Percentiles rank a stretch among this genome's conserved stretches.
phyloP scores from a whole-genome alignment of 208 protist species.

The Leishmania martiniquensis region DNA sequence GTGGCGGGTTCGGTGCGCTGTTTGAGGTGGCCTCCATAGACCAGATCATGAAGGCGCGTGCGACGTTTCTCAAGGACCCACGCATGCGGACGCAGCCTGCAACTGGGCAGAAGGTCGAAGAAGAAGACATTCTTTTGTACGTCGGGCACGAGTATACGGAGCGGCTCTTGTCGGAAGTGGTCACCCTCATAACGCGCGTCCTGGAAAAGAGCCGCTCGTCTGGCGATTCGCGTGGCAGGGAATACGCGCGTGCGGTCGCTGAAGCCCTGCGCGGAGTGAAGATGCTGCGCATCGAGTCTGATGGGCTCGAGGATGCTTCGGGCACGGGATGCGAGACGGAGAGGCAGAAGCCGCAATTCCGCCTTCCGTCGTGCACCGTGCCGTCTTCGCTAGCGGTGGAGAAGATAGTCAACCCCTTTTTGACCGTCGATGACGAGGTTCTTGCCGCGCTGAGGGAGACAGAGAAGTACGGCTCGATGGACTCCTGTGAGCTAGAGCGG shows the following conservation, averaged over 20 bases:
- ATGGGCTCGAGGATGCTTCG: constrained; percentile 44
- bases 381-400: constrained; percentile 71
- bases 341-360: constrained; percentile 9
- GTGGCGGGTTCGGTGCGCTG: constrained; percentile 87
- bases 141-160: constrained; percentile 86
- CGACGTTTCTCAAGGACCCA: constrained; percentile 43
- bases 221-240: constrained; percentile 8
- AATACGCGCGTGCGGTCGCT: constrained; percentile 27
- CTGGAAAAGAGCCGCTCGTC: constrained; percentile 1
- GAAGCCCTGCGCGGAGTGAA: constrained; percentile 36
- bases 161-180: constrained; percentile 49
- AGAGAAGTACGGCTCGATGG: constrained; percentile 27
- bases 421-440: constrained; percentile 53
- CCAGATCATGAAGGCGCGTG: constrained; percentile 49
- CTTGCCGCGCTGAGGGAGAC: constrained; percentile 31
- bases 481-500: constrained; percentile 30
- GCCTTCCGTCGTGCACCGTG: constrained; percentile 62
- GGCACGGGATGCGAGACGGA: constrained; percentile 2
- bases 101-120: constrained; percentile 47
- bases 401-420: constrained; percentile 64
- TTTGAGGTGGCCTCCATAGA: constrained; percentile 84
- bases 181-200: constrained; percentile 33
- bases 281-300: constrained; percentile 38
- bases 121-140: constrained; percentile 74
- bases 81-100: constrained; percentile 62